phyloP scores from a whole-genome alignment of 2,329 filamentous ascomycete species.

The Myriosclerotinia duriaeana region DNA sequence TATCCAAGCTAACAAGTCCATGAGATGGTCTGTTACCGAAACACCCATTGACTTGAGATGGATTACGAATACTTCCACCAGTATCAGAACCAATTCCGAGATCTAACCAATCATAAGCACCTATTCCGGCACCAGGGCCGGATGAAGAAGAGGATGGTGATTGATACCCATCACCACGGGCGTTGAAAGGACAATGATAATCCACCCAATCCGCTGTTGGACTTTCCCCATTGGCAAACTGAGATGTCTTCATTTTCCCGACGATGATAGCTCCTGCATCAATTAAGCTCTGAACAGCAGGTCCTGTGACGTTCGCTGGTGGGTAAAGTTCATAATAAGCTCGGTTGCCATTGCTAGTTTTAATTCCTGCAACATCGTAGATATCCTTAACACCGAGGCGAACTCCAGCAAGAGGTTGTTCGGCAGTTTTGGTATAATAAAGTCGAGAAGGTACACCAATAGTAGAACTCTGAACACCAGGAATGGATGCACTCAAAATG shows the following conservation, averaged over 20 bases:
- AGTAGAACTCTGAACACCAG: conserved; percentile 45
- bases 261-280: conserved; percentile 58
- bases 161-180: conserved; percentile 50
- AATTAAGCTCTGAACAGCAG: conserved; percentile 55
- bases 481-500: conserved; percentile 47
- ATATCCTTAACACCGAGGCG: conserved; percentile 64
- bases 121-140: conserved; percentile 47
- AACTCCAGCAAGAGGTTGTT: conserved; percentile 60
- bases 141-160: conserved; percentile 50
- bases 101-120: conserved; percentile 51
- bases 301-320: conserved; percentile 47
- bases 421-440: conserved; percentile 53
- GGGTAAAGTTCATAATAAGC: conserved; percentile 57
- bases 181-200: conserved; percentile 44
- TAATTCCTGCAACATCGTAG: conserved; percentile 56
- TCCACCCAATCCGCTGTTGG: conserved; percentile 53
- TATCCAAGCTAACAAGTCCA: conserved; percentile 47
- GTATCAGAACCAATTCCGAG: conserved; percentile 50
- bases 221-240: conserved; percentile 45
- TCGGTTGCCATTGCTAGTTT: conserved; percentile 56
- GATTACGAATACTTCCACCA: conserved; percentile 51
- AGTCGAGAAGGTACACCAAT: conserved; percentile 59
- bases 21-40: conserved; percentile 51
- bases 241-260: conserved; percentile 53
- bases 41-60: conserved; percentile 49